Evolutionary conservation across 495 filamentous ascomycete genomes (phyloP), one percentile per base, ranked within the genome.

Genomic region (Lophium mytilinum): DNA sequence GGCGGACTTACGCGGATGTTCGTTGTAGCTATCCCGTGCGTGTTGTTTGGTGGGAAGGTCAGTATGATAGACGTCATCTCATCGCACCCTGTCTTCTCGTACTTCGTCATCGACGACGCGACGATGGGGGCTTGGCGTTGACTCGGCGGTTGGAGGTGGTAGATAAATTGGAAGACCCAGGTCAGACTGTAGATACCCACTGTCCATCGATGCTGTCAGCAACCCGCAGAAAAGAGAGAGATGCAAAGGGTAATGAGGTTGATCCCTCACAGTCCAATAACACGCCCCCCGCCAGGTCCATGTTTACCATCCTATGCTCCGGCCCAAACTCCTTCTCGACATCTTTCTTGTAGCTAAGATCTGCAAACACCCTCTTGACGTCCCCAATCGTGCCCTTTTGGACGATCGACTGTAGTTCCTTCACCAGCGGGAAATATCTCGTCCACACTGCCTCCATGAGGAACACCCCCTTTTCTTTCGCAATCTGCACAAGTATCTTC

Each of bases 371-470:
- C 30, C 90, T 80, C 37, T 86, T 79, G 4, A 96, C 85, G 42
- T 83, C 80, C 8, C 92, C 91, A 60, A 96, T 84, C 53, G 74
- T 77, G 1, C 86, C 86, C 1, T 77, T 73, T 52, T 76, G 71
- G 53, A 94, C 84, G 63, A 89, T 64, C 51, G 89, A 77, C 39
- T 89, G 72, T 18, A 96, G 72, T 70, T 92, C 82, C 54, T 87
- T 80, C 60, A 82, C 86, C 4, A 92, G 69, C 1, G 92, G 92
- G 76, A 95, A 94, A 69, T 87, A 93, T 24, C 92, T 76, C 39
- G 91, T 96, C 92, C 93, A 96, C 11, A 96, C 88, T 15, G 91
- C 91, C 75, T 97, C 92, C 89, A 96, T 95, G 37, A 97, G 71
- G 74, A 96, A 96, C 18, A 96, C 66, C n/a, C 83, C 81, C 79